Evolutionary conservation across 257 asterid species (phyloP), one percentile per base, ranked within the genome.

Genomic region (Nicotiana sylvestris): DNA sequence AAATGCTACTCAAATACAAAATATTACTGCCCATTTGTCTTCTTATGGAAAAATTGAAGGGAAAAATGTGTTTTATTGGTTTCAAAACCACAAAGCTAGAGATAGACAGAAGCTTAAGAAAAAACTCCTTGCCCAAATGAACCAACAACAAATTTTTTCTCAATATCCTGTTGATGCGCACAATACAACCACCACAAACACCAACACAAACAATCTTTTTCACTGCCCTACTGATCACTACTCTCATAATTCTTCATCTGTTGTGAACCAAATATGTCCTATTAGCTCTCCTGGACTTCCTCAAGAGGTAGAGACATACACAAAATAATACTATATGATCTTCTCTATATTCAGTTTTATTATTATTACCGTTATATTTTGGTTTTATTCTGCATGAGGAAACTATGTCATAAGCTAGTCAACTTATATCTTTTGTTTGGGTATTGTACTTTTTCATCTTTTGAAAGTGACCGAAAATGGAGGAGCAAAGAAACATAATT

Each of bases 1-100:
- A 15, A 86, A 97, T 13, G 93, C 98, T 4, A 94, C 91, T 62
- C 97, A 95, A 87, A 95, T 95, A 86, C 94, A 91, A 78, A 92
- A 89, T 18, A 93, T 93, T 13, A 92, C 96, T 1, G 86, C 92
- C 6, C 92, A 89, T 80, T 90, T 95, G 13, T 84, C 93, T 33
- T 88, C 88, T 64, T 92, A 91, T 61, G 97, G 98, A 4, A 93
- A 90, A 49, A 93, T 92, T 25, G 95, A 93, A 87, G 98, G 94
- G 13, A 95, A 93, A 86, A 93, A 93, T 77, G 97, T 92, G 7
- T 95, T 95, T 65, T 95, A 93, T 83, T 95, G 97, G 97, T 93
- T 93, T 55, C 96, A 93, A 66, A 93, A 93, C 80, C 98, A 92
- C 74, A 95, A 93, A 21, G 96, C 97, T 0, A 91, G 97, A 81